These are phyloP conservation scores for Vigna trinervia DNA, from an alignment of 306 rosid species.

Conservation along the genomic window DNA sequence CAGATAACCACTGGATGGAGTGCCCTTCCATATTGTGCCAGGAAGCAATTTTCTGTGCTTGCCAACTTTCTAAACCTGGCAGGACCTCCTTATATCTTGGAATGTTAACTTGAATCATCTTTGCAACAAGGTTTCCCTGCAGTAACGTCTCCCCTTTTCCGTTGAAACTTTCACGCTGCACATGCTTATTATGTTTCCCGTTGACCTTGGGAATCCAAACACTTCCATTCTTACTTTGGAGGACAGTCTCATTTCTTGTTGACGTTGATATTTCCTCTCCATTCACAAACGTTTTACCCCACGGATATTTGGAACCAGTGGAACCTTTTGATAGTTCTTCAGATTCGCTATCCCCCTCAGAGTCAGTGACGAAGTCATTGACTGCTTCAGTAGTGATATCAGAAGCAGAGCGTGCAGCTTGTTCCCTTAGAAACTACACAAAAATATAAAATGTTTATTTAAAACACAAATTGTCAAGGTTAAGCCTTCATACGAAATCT, in stretches of 20 bases:
- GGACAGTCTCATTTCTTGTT: conserved; percentile 48
- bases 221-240: conserved; percentile 61
- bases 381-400: conserved; percentile 91
- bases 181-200: conserved; percentile 81
- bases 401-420: conserved; percentile 88
- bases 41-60: conserved; percentile 76
- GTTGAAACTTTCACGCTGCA: conserved; percentile 62
- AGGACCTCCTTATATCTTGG: conserved; percentile 84
- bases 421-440: conserved; percentile 90
- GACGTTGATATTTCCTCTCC: conserved; percentile 63
- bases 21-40: conserved; percentile 95
- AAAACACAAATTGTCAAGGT: conserved; percentile 20
- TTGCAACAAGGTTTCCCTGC: conserved; percentile 68
- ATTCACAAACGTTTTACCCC: conserved; percentile 59
- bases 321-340: conserved; percentile 62
- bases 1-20: conserved; percentile 85
- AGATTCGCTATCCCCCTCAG: conserved; percentile 75
- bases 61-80: conserved; percentile 96
- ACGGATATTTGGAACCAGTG: conserved; percentile 57
- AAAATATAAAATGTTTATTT: conserved; percentile 44
- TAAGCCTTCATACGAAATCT: conserved; percentile 37
- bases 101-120: conserved; percentile 65
- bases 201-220: conserved; percentile 81
- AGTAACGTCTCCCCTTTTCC: conserved; percentile 68
- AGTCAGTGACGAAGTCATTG: conserved; percentile 73